phyloP scores from a whole-genome alignment of 371 early-diverging fungal genomes.

The Sporodiniella umbellata region DNA sequence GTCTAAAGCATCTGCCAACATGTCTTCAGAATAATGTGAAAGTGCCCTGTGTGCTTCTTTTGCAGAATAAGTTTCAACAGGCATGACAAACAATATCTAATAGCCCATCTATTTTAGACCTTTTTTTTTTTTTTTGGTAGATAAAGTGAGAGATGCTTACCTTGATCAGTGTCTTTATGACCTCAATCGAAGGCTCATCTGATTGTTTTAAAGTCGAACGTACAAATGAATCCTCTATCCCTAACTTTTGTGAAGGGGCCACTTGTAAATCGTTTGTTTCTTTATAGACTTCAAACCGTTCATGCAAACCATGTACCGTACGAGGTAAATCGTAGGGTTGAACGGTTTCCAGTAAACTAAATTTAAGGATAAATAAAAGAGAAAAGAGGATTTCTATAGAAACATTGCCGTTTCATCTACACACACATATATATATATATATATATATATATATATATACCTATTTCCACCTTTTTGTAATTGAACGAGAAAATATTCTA shows the following conservation, averaged over 20 bases:
- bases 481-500: conserved; percentile 14
- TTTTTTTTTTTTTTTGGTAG: no score
- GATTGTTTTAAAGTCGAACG: background rate
- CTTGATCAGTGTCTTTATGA: conserved; percentile 8
- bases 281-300: background rate
- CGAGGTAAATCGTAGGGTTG: no score
- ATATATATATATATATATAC: background rate
- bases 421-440: no score
- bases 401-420: no score
- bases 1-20: conserved; percentile 7
- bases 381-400: no score
- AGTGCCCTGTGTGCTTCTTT: conserved; percentile 4
- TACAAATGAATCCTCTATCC: no score
- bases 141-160: no score
- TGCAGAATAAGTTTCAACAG: conserved; percentile 1
- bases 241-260: background rate
- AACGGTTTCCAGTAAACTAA: no score
- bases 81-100: conserved; percentile 8
- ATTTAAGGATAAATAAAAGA: no score
- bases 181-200: background rate
- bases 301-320: background rate
- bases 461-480: background rate
- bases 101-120: no score
- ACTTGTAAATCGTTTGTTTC: background rate
- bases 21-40: background rate